Evolutionary conservation across 805 yeast species (phyloP), one percentile per base, ranked within the genome.

Genomic region (Teunomyces stri): DNA sequence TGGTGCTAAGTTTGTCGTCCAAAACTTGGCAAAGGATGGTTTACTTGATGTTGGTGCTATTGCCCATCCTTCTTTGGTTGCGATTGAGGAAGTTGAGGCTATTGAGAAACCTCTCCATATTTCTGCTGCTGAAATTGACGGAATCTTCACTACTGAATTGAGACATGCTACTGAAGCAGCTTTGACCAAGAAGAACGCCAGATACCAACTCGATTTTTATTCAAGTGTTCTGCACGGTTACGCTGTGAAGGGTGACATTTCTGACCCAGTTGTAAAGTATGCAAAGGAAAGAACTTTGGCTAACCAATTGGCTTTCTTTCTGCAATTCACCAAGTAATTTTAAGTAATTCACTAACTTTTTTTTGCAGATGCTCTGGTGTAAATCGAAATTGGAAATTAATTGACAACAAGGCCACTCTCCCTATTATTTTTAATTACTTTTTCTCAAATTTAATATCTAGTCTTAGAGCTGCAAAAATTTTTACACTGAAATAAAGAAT

Each of bases 31-130:
- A 2, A 55, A 59, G 28, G 53, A 45, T 20, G 76, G 76, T 18
- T 41, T 57, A 4, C 75, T 79, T 31, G 78, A 79, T 51, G 86
- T 75, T 18, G 89, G 79, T 57, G 94, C 92, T 12, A 66, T 81
- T 52, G 94, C 92, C 6, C 97, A 91, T 67, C 97, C 97, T 5
- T 85, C 95, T 2, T 76, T 85, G 50, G 83, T 87, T 13, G 51
- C 74, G 9, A 74, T 76, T 30, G 90, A 81, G 35, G 96, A 87
- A 59, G 74, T 89, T 41, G 78, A 73, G 45, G 76, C 70, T 1
- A 64, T 90, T 55, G 31, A 33, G n/a, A 79, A 74, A 52, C 96
- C 96, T n/a, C 35, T 91, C 21, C 54, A 82, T 52, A 82, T 90
- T 52, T 74, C 87, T 16, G 88, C 87, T 48, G 95, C 96, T 44